These are phyloP conservation scores for Ophiostoma sp. DNA, from an alignment of 2,329 filamentous ascomycete species.

Conservation along the genomic window DNA sequence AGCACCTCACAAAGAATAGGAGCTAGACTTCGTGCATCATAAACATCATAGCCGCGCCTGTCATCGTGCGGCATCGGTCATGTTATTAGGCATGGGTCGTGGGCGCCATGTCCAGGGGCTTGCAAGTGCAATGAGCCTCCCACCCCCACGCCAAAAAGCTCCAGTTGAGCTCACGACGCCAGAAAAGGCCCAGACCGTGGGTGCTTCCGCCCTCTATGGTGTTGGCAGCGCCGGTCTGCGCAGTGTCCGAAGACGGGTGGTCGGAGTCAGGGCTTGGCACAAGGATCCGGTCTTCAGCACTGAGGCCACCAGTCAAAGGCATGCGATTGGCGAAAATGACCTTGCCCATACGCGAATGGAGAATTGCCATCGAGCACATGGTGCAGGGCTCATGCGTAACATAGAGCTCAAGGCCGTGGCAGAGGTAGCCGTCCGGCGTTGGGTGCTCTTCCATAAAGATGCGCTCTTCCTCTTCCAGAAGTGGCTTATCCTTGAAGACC, in stretches of 20 bases:
- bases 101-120: constrained; percentile 33
- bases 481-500: constrained; percentile 67
- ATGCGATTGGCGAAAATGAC: constrained; percentile 80
- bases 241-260: neutral
- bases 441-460: constrained; percentile 66
- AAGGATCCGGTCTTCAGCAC: constrained; percentile 65
- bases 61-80: neutral
- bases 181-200: constrained; percentile 66
- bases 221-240: neutral
- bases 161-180: constrained; percentile 81
- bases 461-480: constrained; percentile 64
- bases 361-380: constrained; percentile 94
- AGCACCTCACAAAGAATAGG: no score
- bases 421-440: constrained; percentile 81
- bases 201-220: constrained; percentile 32
- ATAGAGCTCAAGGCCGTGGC: constrained; percentile 90
- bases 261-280: neutral
- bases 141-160: constrained; percentile 80
- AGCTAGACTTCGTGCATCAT: neutral
- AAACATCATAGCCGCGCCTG: neutral
- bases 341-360: constrained; percentile 88
- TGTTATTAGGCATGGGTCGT: constrained; percentile 29
- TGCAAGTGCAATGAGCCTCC: constrained; percentile 49
- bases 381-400: constrained; percentile 94
- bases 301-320: constrained; percentile 77